Percentiles rank a stretch among this genome's conserved stretches.
Conservation (phyloP, 2,329 filamentous ascomycete species). For the Neofusicoccum ribis region DNA sequence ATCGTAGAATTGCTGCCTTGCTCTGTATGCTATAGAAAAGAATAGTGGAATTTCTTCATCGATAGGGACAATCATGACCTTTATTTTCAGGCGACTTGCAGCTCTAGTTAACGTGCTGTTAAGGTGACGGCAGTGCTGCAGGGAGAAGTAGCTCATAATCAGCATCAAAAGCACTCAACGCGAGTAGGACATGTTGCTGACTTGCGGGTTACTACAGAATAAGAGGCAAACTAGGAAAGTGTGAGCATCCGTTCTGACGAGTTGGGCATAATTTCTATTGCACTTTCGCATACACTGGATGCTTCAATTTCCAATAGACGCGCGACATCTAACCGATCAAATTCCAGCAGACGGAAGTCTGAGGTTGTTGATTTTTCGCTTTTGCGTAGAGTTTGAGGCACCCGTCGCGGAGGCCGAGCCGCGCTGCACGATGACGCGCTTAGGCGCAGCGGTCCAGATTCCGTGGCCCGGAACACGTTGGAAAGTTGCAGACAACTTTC, state of each 20-base stretch:
- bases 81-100: not conserved
- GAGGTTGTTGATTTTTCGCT: not conserved
- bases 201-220: too few species aligned
- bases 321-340: too few species aligned
- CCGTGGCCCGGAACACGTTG: conserved; percentile 11
- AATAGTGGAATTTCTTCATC: not conserved
- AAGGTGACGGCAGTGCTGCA: too few species aligned
- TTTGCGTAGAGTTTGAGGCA: not conserved
- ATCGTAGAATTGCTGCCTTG: conserved; percentile 2
- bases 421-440: conserved; percentile 13
- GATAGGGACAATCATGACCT: not conserved
- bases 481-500: conserved; percentile 3
- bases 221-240: too few species aligned
- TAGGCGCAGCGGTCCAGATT: not conserved
- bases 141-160: too few species aligned
- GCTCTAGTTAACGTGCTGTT: not conserved
- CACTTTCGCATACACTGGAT: too few species aligned
- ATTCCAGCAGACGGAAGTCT: too few species aligned
- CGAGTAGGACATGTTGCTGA: too few species aligned
- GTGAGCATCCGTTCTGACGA: too few species aligned
- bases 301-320: too few species aligned
- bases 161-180: too few species aligned
- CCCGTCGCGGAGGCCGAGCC: not conserved
- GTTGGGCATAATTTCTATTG: too few species aligned
- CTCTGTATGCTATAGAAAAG: conserved; percentile 15